These are phyloP conservation scores for Danielia oregonensis DNA, from an alignment of 805 yeast species.

Conservation along the genomic window DNA sequence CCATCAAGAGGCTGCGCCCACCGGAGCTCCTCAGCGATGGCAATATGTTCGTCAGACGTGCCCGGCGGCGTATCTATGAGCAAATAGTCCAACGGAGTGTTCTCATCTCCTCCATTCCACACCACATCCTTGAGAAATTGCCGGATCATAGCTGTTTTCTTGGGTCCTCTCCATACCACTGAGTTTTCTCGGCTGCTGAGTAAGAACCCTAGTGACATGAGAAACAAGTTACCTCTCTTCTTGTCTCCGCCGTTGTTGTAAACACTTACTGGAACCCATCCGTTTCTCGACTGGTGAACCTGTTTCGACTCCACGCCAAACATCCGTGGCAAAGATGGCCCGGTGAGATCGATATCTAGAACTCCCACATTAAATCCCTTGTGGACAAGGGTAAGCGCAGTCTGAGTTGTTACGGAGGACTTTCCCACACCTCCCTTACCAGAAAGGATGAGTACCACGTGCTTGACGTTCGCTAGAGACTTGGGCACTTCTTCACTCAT, in stretches of 20 bases:
- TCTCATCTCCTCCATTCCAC: slow-evolving; percentile 63
- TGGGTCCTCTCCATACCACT: slow-evolving; percentile 98
- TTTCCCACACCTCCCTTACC: slow-evolving; percentile 99
- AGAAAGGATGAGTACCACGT: slow-evolving; percentile 76
- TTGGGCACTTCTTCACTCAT: slow-evolving; percentile 21
- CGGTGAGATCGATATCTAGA: slow-evolving; percentile 90
- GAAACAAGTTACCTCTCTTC: slow-evolving; percentile 44
- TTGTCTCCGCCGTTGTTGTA: slow-evolving; percentile 9
- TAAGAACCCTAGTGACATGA: slow-evolving; percentile 88
- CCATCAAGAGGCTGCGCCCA: slow-evolving; percentile 73
- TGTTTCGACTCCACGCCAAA: slow-evolving; percentile 82
- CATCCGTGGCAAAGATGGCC: slow-evolving; percentile 95
- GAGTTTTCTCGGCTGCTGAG: slow-evolving; percentile 81
- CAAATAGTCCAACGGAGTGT: slow-evolving; percentile 56
- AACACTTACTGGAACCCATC: slow-evolving; percentile 86
- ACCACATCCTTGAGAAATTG: slow-evolving; percentile 88
- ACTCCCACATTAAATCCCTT: slow-evolving; percentile 87
- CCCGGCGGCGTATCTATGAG: slow-evolving; percentile 98
- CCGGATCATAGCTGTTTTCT: slow-evolving; percentile 94
- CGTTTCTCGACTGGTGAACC: slow-evolving; percentile 74
- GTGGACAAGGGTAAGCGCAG: slow-evolving; percentile 74
- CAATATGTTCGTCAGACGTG: slow-evolving; percentile 96
- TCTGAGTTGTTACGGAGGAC: slow-evolving; percentile 91
- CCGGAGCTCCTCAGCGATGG: slow-evolving; percentile 87
- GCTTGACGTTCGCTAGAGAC: slow-evolving; percentile 54